A percentile compares a stretch with the other conserved stretches of the same genome.
Conservation (phyloP, 257 asterid genomes). For the Solanum raphanifolium region DNA sequence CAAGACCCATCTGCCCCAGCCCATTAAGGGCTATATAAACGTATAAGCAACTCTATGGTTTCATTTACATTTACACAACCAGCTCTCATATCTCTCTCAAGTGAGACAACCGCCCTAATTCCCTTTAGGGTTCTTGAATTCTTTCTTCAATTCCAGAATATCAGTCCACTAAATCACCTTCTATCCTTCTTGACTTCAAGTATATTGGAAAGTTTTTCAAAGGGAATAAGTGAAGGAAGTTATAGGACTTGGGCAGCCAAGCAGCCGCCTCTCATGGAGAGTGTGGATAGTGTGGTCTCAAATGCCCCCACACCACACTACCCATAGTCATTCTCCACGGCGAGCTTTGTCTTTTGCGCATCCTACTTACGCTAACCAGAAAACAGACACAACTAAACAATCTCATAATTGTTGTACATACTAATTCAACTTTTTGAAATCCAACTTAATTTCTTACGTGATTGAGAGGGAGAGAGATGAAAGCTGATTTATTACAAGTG, state of each 20-base stretch:
- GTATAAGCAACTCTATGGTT: background rate
- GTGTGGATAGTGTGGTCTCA: background rate
- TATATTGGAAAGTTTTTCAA: background rate
- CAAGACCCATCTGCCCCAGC: background rate
- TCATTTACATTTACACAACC: background rate
- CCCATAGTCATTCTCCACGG: background rate
- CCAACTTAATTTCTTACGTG: background rate
- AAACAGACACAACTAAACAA: background rate
- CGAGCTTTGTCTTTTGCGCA: background rate
- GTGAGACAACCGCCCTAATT: no score
- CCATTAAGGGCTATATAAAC: background rate
- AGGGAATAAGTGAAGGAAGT: background rate
- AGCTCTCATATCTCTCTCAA: background rate
- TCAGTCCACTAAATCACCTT: background rate
- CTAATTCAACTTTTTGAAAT: background rate
- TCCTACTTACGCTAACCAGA: background rate
- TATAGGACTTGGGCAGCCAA: background rate
- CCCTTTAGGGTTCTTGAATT: no score
- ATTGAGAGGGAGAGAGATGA: background rate
- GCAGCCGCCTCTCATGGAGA: background rate
- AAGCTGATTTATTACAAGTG: background rate
- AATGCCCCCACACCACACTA: background rate
- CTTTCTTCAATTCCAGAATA: background rate
- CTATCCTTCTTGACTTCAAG: background rate
- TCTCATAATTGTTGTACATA: background rate